A percentile compares a stretch with the other conserved stretches of the same genome.
Conservation (phyloP, 495 filamentous ascomycete genomes). For the Neurospora sp. region DNA sequence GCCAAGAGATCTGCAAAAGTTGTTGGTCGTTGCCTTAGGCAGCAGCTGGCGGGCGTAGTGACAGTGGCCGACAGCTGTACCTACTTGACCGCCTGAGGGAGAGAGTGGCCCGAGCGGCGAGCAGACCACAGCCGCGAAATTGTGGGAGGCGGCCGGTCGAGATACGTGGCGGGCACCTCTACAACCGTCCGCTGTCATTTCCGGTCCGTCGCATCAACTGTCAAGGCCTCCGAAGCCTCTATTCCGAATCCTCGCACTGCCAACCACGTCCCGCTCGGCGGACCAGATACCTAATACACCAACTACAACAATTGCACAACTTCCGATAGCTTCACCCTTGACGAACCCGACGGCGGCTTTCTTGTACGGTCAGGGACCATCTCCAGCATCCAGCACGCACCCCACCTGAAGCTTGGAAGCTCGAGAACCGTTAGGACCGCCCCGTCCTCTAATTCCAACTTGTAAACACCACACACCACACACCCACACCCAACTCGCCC, state of each 20-base stretch:
- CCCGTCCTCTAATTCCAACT: neutral
- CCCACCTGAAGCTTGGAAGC: slow-evolving; percentile 18
- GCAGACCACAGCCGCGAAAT: slow-evolving; percentile 28
- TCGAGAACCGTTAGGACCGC: slow-evolving; percentile 1
- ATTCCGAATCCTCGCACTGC: neutral
- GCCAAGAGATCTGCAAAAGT: neutral
- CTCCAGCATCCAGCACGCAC: slow-evolving; percentile 3
- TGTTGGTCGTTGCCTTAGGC: neutral
- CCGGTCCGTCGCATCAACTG: neutral
- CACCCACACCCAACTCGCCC: slow-evolving; percentile 11
- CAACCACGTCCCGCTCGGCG: neutral
- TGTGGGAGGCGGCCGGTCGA: slow-evolving; percentile 15
- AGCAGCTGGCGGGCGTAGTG: neutral
- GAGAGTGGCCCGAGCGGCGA: neutral
- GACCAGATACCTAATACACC: neutral
- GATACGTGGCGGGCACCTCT: slow-evolving; percentile 24
- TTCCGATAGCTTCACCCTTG: neutral
- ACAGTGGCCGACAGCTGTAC: neutral
- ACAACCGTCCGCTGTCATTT: slow-evolving; percentile 1
- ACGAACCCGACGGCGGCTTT: neutral
- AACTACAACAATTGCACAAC: neutral
- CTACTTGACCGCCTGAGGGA: neutral
- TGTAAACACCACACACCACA: neutral
- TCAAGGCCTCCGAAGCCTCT: slow-evolving; percentile 1
- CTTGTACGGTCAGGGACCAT: slow-evolving; percentile 10